Evolutionary conservation across 164 flowering plant species (phyloP), one percentile per base, ranked within the genome.

Genomic region (Chimonanthus praecox): DNA sequence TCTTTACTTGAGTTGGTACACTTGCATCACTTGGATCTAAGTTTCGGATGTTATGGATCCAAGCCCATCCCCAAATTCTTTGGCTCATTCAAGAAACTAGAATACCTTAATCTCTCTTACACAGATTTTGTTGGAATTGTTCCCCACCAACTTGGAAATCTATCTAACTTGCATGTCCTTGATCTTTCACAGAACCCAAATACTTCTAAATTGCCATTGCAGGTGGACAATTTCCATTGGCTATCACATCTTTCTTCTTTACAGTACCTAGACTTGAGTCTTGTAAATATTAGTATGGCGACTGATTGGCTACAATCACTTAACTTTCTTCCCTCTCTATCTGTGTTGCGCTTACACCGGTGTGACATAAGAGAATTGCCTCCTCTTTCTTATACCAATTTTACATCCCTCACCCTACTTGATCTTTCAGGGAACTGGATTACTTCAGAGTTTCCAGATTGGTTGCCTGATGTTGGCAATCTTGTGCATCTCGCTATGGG

Each of bases 81-180:
- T 0, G 76, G 76, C 58, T 73, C 74, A 3, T 18, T 73, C 7
- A 49, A 46, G 3, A 68, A 69, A 13, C 13, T 72, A 20, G 45
- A 13, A 44, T 77, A 72, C 43, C 43, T 69, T 77, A 69, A 77
- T 69, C 48, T 72, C 51, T 62, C 74, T 0, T 7, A 6, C 7
- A 9, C 74, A 0, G 67, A 62, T 67, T 72, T 76, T 61, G 11
- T 10, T 13, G 72, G 78, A 20, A 18, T 5, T 4, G 16, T 77
- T 63, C 79, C 75, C 44, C 64, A 20, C 6, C 75, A 72, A n/a
- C 72, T 77, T 2, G 72, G 75, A 10, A 77, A 77, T 69, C 63
- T 77, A 45, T 72, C 79, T 15, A 68, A 6, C 3, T 66, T 77
- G 47, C 46, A 47, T 18, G n/a, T 49, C 8, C 70, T 77, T n/a